A percentile compares a stretch with the other conserved stretches of the same genome.
phyloP scores from a whole-genome alignment of 495 filamentous ascomycete genomes.

The Penicillium daleae region DNA sequence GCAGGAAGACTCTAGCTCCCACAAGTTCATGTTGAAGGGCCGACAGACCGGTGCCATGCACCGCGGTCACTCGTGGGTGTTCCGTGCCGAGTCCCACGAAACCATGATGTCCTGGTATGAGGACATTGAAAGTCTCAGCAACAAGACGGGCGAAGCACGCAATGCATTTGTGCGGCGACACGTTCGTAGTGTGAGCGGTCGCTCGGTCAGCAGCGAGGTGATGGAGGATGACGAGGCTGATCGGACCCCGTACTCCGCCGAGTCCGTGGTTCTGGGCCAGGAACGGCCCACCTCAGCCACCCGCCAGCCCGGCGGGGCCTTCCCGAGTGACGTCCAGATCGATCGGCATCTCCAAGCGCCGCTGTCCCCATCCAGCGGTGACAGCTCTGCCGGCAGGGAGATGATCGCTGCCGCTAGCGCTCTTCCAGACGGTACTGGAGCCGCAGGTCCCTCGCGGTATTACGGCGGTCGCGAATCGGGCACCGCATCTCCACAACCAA shows the following conservation, averaged over 20 bases:
- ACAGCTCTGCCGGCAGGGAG: constrained; percentile 68
- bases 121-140: constrained; percentile 85
- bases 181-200: constrained; percentile 71
- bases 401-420: constrained; percentile 59
- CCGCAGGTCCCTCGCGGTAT: constrained; percentile 23
- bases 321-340: constrained; percentile 84
- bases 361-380: constrained; percentile 73
- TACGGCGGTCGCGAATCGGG: constrained; percentile 19
- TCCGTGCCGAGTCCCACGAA: constrained; percentile 91
- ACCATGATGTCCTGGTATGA: constrained; percentile 98
- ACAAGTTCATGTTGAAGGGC: constrained; percentile 97
- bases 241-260: constrained; percentile 68
- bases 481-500: constrained; percentile 18
- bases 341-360: constrained; percentile 78
- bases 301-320: constrained; percentile 84
- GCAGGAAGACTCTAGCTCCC: constrained; percentile 79
- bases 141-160: constrained; percentile 86
- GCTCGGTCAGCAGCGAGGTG: constrained; percentile 69
- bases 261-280: constrained; percentile 50
- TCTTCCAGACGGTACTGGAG: constrained; percentile 52
- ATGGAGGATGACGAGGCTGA: constrained; percentile 90
- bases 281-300: constrained; percentile 53
- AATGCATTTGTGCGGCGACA: constrained; percentile 83
- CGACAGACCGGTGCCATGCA: constrained; percentile 93
- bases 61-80: constrained; percentile 96